Percentiles rank a stretch among this genome's conserved stretches.
Evolutionary conservation across 1,139 yeast genomes (phyloP).

Genomic region (Saccharomyces hybrid): DNA sequence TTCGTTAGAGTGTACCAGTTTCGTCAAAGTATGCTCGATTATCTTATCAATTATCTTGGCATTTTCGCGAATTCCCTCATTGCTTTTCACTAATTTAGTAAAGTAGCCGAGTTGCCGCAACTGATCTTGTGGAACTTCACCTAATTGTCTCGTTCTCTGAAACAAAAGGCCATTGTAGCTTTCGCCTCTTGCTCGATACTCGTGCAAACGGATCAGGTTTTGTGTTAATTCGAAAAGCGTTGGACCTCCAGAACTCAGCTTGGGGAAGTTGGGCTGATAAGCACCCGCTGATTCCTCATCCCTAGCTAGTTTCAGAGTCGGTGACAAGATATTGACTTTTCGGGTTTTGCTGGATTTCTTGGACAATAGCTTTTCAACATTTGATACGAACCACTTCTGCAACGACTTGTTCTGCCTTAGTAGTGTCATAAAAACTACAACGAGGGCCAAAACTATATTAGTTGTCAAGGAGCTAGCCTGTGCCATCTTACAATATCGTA

Average conservation of each 20-base stretch:
- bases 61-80: slow-evolving; percentile 40
- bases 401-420: slow-evolving; percentile 19
- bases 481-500: not conserved
- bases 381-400: slow-evolving; percentile 16
- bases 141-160: slow-evolving; percentile 15
- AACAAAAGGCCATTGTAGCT: slow-evolving; percentile 19
- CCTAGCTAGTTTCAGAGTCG: not conserved
- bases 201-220: slow-evolving; percentile 16
- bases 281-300: not conserved
- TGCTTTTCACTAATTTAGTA: slow-evolving; percentile 43
- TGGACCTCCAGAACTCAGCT: slow-evolving; percentile 1
- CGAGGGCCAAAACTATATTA: not conserved
- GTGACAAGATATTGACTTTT: not conserved
- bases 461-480: not conserved
- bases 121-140: slow-evolving; percentile 10
- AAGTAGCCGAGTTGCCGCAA: slow-evolving; percentile 47
- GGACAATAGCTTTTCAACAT: slow-evolving; percentile 3
- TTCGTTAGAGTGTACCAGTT: slow-evolving; percentile 32
- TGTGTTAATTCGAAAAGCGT: slow-evolving; percentile 15
- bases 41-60: slow-evolving; percentile 41
- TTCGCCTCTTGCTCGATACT: slow-evolving; percentile 16
- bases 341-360: not conserved
- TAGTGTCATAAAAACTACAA: slow-evolving; percentile 12
- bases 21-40: slow-evolving; percentile 36
- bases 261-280: not conserved